Evolutionary conservation across 148 eudicot genomes (phyloP).

Genomic region (Dianthus caryophyllus): DNA sequence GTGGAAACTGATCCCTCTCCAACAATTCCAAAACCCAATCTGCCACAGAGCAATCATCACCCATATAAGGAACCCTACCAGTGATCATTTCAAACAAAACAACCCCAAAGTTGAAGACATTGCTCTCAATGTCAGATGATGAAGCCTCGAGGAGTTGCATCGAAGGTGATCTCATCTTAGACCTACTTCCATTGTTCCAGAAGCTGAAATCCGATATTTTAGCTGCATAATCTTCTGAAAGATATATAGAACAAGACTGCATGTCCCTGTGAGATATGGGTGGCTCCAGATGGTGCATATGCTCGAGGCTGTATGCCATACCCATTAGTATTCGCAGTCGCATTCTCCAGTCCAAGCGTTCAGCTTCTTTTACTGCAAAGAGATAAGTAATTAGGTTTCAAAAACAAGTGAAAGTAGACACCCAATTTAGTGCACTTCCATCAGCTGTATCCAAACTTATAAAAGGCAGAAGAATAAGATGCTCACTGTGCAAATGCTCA

Average conservation of each 20-base stretch:
- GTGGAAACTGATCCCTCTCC: constrained; percentile 32
- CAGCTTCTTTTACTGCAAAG: constrained; percentile 77
- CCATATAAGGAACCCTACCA: constrained; percentile 60
- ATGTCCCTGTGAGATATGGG: constrained; percentile 54
- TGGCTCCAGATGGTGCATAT: constrained; percentile 74
- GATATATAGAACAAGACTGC: constrained; percentile 63
- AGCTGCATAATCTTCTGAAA: constrained; percentile 89
- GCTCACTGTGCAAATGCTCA: constrained; percentile 93
- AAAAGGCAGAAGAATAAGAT: not conserved
- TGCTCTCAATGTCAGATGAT: constrained; percentile 40
- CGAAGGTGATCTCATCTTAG: constrained; percentile 52
- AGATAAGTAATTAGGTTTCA: not conserved
- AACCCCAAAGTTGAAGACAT: constrained; percentile 70
- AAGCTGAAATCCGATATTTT: constrained; percentile 83
- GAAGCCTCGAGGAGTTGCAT: constrained; percentile 44
- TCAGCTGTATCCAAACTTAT: not conserved
- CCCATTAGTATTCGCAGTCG: constrained; percentile 81
- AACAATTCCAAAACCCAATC: constrained; percentile 57
- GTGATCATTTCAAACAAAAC: constrained; percentile 72
- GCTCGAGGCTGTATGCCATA: constrained; percentile 79
- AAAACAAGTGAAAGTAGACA: not conserved
- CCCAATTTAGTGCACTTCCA: no score
- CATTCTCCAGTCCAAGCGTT: constrained; percentile 80
- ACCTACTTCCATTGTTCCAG: constrained; percentile 44
- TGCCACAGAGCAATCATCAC: constrained; percentile 34